A percentile compares a stretch with the other conserved stretches of the same genome.
phyloP scores from a whole-genome alignment of 768 basidiomycete species.

The Lactifluus hygrophoroides region DNA sequence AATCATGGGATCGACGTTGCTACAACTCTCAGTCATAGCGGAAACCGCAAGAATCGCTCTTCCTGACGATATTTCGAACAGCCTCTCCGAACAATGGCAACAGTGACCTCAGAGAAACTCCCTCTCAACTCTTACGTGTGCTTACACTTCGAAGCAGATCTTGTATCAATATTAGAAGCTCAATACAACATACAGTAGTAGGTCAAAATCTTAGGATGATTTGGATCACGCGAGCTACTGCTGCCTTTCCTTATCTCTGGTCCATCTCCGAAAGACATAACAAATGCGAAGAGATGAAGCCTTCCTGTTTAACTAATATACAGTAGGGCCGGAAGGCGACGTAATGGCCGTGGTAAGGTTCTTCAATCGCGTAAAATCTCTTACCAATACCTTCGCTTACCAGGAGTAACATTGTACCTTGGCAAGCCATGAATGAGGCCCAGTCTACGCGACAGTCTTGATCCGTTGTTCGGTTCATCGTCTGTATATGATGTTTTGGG shows the following conservation, averaged over 20 bases:
- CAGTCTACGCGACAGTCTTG: neutral
- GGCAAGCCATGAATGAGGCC: neutral
- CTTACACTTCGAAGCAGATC: neutral
- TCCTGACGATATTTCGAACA: too few relatives aligned
- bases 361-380: neutral
- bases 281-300: neutral
- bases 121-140: neutral
- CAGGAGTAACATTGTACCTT: neutral
- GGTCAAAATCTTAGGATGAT: neutral
- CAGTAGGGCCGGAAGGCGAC: neutral
- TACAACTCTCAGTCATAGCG: neutral
- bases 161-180: neutral
- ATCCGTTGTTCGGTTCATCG: neutral
- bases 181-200: neutral
- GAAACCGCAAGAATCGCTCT: neutral
- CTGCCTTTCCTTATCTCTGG: neutral
- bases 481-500: neutral
- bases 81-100: neutral
- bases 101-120: neutral
- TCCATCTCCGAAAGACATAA: too few relatives aligned
- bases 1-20: neutral
- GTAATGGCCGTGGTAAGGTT: neutral
- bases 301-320: neutral
- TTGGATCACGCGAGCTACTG: too few relatives aligned
- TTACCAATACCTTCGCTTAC: neutral